Base-by-base conservation (phyloP, 345 rosid species). In the Moricandia moricandioides region DNA sequence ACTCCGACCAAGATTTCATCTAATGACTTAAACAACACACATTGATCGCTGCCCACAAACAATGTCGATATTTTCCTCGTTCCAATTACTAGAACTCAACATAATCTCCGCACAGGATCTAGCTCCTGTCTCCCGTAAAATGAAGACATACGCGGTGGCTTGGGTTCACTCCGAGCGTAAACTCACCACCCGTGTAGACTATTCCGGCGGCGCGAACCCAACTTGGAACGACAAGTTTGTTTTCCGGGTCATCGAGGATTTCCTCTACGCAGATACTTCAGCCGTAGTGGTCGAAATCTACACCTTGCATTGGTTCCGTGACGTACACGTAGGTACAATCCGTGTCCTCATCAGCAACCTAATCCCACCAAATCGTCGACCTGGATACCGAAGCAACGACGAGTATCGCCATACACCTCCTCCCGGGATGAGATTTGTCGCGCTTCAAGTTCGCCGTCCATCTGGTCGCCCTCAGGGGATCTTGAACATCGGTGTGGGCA, bases 141-240 rank as follows among this genome's bases (percentile, higher is more conserved):
- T 88, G 88, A 83, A 85, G 30, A 84, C 97, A 52, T 94, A 91
- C 51, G 98, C 96, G 0, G 88, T 91, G 0, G 96, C 88, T 2
- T 94, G 98, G 98, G 89, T 94, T 33, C 91, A 88, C 61, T 82
- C 89, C 0, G 80, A 89, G 21, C 86, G 96, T 1, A 91, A 86
- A 74, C 93, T 94, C 11, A 82, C 96, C 8, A 94, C 98, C 2
- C 84, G 97, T 0, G 85, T 91, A 4, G 93, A 90, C 60, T 68
- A 82, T 14, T 27, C 67, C 7, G 96, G 97, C 65, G 85, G 85
- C 52, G 39, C 73, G 79, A 90, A 83, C 74, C 98, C 98, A 26
- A 88, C 93, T 0, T 94, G 98, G 98, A 91, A 94, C 14, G 98
- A 94, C 75, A 91, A 94, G 64, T 91, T 91, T 3, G 91, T 94